Percentiles rank a stretch among this genome's conserved stretches.
These are phyloP conservation scores for Sergeia podlipaevii DNA, from an alignment of 208 protist genomes.

Conservation along the genomic window DNA sequence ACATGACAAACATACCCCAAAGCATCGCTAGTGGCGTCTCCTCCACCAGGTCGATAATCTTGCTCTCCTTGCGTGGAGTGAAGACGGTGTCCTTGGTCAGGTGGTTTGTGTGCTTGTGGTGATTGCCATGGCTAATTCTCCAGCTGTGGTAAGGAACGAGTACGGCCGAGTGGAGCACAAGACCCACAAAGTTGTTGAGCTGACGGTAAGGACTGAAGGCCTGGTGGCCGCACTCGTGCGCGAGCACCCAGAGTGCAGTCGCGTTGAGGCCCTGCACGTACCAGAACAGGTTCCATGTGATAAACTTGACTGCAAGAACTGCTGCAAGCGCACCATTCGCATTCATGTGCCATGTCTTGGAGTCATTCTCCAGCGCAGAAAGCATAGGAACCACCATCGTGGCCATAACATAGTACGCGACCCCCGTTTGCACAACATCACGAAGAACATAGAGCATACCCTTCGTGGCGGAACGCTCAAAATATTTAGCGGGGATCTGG, in stretches of 20 bases:
- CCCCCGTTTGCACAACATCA: conserved; percentile 51
- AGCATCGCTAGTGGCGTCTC: conserved; percentile 64
- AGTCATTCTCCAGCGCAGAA: conserved; percentile 10
- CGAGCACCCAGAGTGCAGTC: conserved; percentile 92
- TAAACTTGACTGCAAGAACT: conserved; percentile 29
- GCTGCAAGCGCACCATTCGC: too few species aligned
- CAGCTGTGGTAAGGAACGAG: conserved; percentile 93
- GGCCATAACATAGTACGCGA: conserved; percentile 60
- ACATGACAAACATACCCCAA: conserved; percentile 46
- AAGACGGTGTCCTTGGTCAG: conserved; percentile 90
- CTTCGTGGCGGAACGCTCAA: conserved; percentile 38
- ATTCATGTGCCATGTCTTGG: neutral
- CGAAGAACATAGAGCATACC: conserved; percentile 55
- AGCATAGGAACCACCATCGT: conserved; percentile 31
- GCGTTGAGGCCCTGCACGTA: conserved; percentile 81
- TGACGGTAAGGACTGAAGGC: conserved; percentile 73
- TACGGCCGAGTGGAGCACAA: conserved; percentile 83
- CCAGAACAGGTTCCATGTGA: conserved; percentile 68
- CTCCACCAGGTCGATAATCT: conserved; percentile 62
- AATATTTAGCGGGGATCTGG: conserved; percentile 70
- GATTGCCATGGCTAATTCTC: conserved; percentile 89
- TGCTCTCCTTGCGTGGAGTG: conserved; percentile 56
- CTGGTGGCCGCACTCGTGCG: conserved; percentile 95
- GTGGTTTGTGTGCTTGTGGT: conserved; percentile 95
- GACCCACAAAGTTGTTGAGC: conserved; percentile 89